Evolutionary conservation across 768 basidiomycete genomes (phyloP).

Genomic region (Dioszegia aurantiaca): DNA sequence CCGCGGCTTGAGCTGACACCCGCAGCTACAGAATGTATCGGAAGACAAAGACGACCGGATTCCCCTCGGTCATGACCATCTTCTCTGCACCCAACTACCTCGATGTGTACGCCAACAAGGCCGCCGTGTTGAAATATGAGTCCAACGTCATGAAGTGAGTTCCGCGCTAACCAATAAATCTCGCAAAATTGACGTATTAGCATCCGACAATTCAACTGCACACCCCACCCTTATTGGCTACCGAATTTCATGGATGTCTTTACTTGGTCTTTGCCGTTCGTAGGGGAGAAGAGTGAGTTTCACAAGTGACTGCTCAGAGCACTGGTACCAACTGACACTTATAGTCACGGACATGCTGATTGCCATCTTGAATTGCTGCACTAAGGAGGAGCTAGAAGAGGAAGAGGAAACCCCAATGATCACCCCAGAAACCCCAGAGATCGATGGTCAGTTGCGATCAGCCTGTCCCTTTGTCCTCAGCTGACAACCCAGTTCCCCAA

Average conservation of each 20-base stretch:
- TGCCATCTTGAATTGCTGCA: constrained; percentile 91
- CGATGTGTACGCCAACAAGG: constrained; percentile 98
- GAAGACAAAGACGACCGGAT: constrained; percentile 95
- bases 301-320: too few species aligned
- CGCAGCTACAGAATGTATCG: constrained; percentile 94
- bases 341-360: constrained; percentile 98
- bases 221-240: constrained; percentile 93
- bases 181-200: constrained; percentile 25
- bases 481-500: not conserved
- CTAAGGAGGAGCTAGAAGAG: constrained; percentile 93
- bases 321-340: too few species aligned
- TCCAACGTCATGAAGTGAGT: constrained; percentile 87
- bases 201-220: constrained; percentile 93
- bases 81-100: constrained; percentile 98
- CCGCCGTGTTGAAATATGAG: constrained; percentile 97
- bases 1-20: constrained; percentile 13
- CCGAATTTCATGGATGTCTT: constrained; percentile 99
- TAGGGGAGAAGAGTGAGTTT: constrained; percentile 93
- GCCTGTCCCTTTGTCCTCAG: not conserved
- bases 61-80: constrained; percentile 99
- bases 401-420: constrained; percentile 59
- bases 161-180: not conserved
- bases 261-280: constrained; percentile 97
- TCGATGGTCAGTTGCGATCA: constrained; percentile 15
- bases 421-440: constrained; percentile 42